Percentiles rank a stretch among this genome's conserved stretches.
These are phyloP conservation scores for Cryptosporidium canis DNA, from an alignment of 169 alveolate genomes.

Conservation along the genomic window DNA sequence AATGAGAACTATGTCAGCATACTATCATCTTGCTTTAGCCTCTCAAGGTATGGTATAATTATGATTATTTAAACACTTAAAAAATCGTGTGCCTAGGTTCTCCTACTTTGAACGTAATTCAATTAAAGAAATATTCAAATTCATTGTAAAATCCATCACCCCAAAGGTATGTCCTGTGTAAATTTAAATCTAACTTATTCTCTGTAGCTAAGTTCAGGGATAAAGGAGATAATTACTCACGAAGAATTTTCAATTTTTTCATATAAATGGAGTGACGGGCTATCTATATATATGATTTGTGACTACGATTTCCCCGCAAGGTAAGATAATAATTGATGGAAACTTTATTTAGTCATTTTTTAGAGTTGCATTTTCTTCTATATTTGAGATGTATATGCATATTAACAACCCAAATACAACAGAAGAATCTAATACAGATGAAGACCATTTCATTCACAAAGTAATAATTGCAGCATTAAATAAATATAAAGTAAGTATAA, in stretches of 20 bases:
- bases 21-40: conserved; percentile 24
- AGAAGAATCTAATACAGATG: background rate
- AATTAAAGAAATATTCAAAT: conserved; percentile 43
- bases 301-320: conserved; percentile 47
- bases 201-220: background rate
- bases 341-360: background rate
- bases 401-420: background rate
- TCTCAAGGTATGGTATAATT: conserved; percentile 26
- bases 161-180: conserved; percentile 49
- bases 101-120: conserved; percentile 45
- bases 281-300: conserved; percentile 33
- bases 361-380: conserved; percentile 60
- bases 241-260: conserved; percentile 36
- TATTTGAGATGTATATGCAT: background rate
- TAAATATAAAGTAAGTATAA: conserved; percentile 45
- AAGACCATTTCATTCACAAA: background rate
- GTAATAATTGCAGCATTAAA: background rate
- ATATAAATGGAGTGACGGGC: conserved; percentile 58
- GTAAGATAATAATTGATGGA: background rate
- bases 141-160: conserved; percentile 35
- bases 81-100: background rate
- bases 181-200: background rate
- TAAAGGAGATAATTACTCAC: conserved; percentile 37
- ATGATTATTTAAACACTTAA: background rate
- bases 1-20: background rate